Evolutionary conservation across 176 grass and related monocot genomes (phyloP), one percentile per base, ranked within the genome.

Genomic region (Aegilops sharonensis): DNA sequence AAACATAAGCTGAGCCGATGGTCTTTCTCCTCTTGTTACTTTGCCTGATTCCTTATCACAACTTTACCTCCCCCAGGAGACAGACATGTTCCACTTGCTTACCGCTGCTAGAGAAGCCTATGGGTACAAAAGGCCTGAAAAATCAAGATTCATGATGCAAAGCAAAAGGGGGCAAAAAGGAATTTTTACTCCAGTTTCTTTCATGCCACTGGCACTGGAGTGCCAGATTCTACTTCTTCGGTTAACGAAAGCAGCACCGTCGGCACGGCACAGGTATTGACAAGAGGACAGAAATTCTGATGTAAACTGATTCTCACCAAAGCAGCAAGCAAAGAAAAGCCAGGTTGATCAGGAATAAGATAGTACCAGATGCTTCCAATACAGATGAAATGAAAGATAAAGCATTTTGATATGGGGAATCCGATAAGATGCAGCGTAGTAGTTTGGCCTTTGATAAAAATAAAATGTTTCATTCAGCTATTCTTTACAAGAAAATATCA

Each of bases 121-220:
- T 34, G 5, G 65, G 62, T 40, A 78, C 30, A 81, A 85, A 27
- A 25, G 32, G 9, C 43, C 32, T 64, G 45, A 8, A 71, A 74
- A 78, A 67, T 65, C 35, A 83, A 86, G 65, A 90, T 69, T 83
- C 89, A 83, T 45, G 75, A 87, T 73, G 85, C 80, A 79, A 89
- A 87, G 59, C 43, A 84, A 56, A 83, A 87, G 75, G 25, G 25
- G 66, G 68, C 24, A 37, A 75, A 66, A 65, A 35, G 31, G 78
- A 79, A 90, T 43, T 72, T 72, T 66, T 27, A 80, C 65, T 75
- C 60, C 32, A 30, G 24, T 68, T 80, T 90, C 61, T 79, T 66
- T 36, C 75, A 62, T 64, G 10, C 42, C 42, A 48, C 45, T 84
- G 62, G 47, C 72, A 23, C 27, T 39, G 21, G 5, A 68, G 57